These are phyloP conservation scores for Trichothecium sympodiale DNA, from an alignment of 2,329 filamentous ascomycete genomes.

Conservation along the genomic window DNA sequence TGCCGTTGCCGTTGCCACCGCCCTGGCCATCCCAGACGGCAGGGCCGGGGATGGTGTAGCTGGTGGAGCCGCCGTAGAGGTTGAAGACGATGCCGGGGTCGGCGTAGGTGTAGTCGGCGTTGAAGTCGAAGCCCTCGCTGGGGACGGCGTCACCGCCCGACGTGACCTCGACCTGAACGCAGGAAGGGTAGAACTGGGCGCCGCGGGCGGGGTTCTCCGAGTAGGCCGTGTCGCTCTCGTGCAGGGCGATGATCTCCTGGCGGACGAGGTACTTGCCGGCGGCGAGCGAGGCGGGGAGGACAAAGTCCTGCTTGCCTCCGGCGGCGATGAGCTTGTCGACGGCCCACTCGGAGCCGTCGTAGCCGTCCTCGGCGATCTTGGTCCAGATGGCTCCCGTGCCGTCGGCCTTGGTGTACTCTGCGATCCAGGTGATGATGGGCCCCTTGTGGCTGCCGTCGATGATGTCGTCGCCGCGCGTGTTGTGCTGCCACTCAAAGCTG, in stretches of 20 bases:
- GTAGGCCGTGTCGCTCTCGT: constrained; percentile 28
- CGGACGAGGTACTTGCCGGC: constrained; percentile 39
- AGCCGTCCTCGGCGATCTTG: constrained; percentile 26
- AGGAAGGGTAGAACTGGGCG: constrained; percentile 33
- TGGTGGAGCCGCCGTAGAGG: constrained; percentile 34
- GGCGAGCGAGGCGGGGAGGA: constrained; percentile 30
- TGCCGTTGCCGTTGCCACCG: constrained; percentile 2
- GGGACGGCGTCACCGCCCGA: constrained; percentile 36
- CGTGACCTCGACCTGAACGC: constrained; percentile 46
- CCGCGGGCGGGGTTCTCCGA: constrained; percentile 28
- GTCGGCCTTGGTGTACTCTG: constrained; percentile 26
- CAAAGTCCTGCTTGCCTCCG: constrained; percentile 36
- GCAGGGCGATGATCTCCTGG: constrained; percentile 37
- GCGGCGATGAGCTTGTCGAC: constrained; percentile 33
- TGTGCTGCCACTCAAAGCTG: constrained; percentile 39
- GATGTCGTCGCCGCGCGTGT: constrained; percentile 38
- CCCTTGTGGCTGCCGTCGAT: constrained; percentile 41
- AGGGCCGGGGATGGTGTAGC: constrained; percentile 24
- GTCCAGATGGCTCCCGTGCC: constrained; percentile 41
- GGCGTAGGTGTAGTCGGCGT: constrained; percentile 41
- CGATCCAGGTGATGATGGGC: constrained; percentile 42
- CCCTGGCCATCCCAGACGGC: constrained; percentile 15
- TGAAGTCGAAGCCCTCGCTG: constrained; percentile 30
- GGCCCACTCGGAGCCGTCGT: constrained; percentile 29
- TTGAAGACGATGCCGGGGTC: constrained; percentile 49